Evolutionary conservation across 805 yeast genomes (phyloP).

Genomic region (Blastobotrys americana): DNA sequence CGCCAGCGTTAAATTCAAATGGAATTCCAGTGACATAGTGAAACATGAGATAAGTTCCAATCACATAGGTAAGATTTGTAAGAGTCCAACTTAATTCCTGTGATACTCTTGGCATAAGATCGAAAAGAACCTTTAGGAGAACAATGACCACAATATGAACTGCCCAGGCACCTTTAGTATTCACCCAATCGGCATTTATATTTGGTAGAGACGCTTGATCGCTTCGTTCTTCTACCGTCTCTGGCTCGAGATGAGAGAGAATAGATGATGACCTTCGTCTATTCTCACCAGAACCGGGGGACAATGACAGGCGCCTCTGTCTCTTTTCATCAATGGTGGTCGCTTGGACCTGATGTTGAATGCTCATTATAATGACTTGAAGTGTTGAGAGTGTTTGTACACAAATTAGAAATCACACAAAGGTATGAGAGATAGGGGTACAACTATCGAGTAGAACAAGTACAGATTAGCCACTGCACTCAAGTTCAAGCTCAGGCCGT

Average conservation of each 20-base stretch:
- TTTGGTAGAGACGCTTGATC: conserved; percentile 88
- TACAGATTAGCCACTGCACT: too few relatives aligned
- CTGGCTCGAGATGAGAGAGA: conserved; percentile 89
- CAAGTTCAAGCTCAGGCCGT: too few relatives aligned
- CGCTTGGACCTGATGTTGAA: neutral
- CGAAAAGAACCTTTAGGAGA: conserved; percentile 67
- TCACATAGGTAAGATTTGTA: conserved; percentile 81
- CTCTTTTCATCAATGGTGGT: neutral
- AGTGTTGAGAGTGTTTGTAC: too few relatives aligned
- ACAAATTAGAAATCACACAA: too few relatives aligned
- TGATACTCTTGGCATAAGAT: conserved; percentile 71
- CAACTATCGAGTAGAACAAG: too few relatives aligned
- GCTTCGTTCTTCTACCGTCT: conserved; percentile 80
- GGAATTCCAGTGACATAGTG: conserved; percentile 97
- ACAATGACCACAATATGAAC: conserved; percentile 80
- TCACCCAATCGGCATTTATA: conserved; percentile 93
- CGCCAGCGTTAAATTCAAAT: conserved; percentile 93
- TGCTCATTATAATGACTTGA: neutral
- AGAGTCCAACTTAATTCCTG: conserved; percentile 89
- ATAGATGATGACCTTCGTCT: conserved; percentile 81
- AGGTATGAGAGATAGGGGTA: too few relatives aligned
- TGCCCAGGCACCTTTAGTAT: conserved; percentile 82
- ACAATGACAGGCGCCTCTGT: conserved; percentile 6
- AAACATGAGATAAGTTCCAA: conserved; percentile 92
- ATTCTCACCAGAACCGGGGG: conserved; percentile 12